These are phyloP conservation scores for Mucor sp. DNA, from an alignment of 371 early-diverging fungal genomes.

Conservation along the genomic window DNA sequence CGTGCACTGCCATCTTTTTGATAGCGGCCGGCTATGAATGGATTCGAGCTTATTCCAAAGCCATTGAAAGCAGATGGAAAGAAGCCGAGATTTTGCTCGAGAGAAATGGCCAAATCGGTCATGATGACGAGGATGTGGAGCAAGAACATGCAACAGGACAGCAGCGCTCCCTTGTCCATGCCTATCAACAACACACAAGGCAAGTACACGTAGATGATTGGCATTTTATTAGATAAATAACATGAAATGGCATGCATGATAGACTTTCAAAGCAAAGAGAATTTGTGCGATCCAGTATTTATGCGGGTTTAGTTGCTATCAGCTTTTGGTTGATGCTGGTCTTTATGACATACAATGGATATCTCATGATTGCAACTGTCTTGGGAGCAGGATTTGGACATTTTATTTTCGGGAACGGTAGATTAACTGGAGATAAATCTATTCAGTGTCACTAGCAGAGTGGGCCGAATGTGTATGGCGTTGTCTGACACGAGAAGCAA, in stretches of 20 bases:
- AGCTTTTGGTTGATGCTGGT: slow-evolving; percentile 77
- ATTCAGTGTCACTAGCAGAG: slow-evolving; percentile 47
- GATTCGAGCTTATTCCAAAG: slow-evolving; percentile 51
- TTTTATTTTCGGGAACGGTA: slow-evolving; percentile 58
- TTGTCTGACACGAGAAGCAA: slow-evolving; percentile 26
- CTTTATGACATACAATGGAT: slow-evolving; percentile 88
- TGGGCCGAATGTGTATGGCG: slow-evolving; percentile 1
- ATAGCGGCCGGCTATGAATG: slow-evolving; percentile 68
- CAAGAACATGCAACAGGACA: slow-evolving; percentile 9
- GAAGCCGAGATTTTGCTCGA: slow-evolving; percentile 12
- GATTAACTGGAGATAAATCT: slow-evolving; percentile 28
- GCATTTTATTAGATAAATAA: background rate
- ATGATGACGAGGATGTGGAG: background rate
- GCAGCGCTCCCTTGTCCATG: slow-evolving; percentile 23
- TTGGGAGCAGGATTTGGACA: slow-evolving; percentile 76
- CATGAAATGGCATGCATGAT: background rate
- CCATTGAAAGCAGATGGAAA: slow-evolving; percentile 49
- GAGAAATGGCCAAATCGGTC: slow-evolving; percentile 13
- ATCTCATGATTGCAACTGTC: slow-evolving; percentile 69
- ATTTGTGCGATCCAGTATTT: slow-evolving; percentile 56
- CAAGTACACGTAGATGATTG: slow-evolving; percentile 7
- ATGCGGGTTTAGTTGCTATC: slow-evolving; percentile 62
- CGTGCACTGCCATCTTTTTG: slow-evolving; percentile 59
- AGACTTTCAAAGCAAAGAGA: slow-evolving; percentile 38
- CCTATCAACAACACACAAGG: slow-evolving; percentile 19